Conservation (phyloP, 257 asterid genomes). For the Nicotiana paniculata region DNA sequence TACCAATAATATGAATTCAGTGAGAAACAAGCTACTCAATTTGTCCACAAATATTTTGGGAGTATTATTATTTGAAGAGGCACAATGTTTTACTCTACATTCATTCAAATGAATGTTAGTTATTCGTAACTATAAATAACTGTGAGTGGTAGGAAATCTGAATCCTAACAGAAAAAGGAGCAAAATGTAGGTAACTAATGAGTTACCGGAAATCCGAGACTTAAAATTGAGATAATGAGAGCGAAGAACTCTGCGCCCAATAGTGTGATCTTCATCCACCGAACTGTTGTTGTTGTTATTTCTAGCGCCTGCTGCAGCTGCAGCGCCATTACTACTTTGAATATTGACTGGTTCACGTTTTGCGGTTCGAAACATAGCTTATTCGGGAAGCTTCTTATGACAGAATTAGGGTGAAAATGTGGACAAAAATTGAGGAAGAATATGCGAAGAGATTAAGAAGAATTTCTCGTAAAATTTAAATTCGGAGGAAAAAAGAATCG, state of each 20-base stretch:
- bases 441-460: not conserved
- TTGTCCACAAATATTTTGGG: not conserved
- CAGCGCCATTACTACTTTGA: not conserved
- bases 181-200: not conserved
- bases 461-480: not conserved
- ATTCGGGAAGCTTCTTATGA: not conserved
- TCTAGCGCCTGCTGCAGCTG: not conserved
- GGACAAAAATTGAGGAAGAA: not conserved
- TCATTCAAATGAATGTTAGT: not conserved
- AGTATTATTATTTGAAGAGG: not conserved
- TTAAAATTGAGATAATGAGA: slow-evolving; percentile 35
- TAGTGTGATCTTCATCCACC: slow-evolving; percentile 5
- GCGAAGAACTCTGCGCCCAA: slow-evolving; percentile 32
- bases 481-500: not conserved
- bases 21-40: not conserved
- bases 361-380: slow-evolving; percentile 14
- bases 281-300: not conserved
- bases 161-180: not conserved
- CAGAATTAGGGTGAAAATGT: not conserved
- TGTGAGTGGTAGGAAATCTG: not conserved
- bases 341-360: slow-evolving; percentile 18
- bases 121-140: not conserved
- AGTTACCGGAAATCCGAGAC: slow-evolving; percentile 30
- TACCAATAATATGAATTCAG: not conserved
- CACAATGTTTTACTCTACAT: not conserved